Conservation (phyloP, 2,329 filamentous ascomycete species). For the Colletotrichum gigasporum region DNA sequence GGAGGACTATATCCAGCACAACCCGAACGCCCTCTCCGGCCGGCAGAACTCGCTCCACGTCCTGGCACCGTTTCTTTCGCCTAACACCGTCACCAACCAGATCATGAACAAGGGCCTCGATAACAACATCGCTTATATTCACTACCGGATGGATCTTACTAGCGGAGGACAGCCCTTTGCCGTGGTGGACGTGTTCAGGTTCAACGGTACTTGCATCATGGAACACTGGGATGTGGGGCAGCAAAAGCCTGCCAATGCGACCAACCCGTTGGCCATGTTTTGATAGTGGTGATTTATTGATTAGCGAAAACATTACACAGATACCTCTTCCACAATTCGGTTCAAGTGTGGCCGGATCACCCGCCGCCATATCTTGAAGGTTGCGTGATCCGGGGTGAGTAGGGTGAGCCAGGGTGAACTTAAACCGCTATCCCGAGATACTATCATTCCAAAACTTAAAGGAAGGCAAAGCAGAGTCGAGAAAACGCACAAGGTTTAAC, state of each 20-base stretch:
- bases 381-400: too few relatives aligned
- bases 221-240: constrained; percentile 32
- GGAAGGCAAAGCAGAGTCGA: too few relatives aligned
- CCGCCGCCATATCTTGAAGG: too few relatives aligned
- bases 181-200: constrained; percentile 28
- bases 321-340: too few relatives aligned
- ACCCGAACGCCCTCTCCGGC: constrained; percentile 22
- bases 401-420: too few relatives aligned
- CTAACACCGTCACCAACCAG: constrained; percentile 11
- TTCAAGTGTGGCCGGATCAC: too few relatives aligned
- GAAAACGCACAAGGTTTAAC: too few relatives aligned
- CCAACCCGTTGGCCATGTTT: constrained; percentile 26
- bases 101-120: constrained; percentile 13
- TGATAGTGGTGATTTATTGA: background rate
- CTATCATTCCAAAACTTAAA: too few relatives aligned
- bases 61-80: constrained; percentile 11
- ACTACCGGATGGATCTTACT: constrained; percentile 20
- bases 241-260: constrained; percentile 9
- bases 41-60: constrained; percentile 7
- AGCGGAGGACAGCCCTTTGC: constrained; percentile 3
- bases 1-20: constrained; percentile 32
- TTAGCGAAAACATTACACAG: background rate
- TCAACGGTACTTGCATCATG: constrained; percentile 31
- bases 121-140: constrained; percentile 14
- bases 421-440: too few relatives aligned